Base-by-base conservation (phyloP, 2,329 filamentous ascomycete species). In the Cladosporium sp. region DNA sequence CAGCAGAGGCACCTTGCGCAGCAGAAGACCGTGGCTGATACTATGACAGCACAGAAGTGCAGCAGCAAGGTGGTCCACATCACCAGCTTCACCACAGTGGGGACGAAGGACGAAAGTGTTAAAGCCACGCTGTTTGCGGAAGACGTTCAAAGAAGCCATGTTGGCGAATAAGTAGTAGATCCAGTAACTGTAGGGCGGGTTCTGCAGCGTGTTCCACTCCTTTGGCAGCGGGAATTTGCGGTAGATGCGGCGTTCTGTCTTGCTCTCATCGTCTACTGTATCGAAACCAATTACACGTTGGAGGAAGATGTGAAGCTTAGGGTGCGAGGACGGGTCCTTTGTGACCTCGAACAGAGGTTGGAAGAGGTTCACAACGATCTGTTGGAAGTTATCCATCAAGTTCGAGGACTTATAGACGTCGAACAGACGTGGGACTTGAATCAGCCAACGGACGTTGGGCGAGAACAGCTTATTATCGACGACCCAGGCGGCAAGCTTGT, bases 121-220 rank as follows among this genome's bases (percentile, higher is more conserved):
- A 82, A 97, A 97, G 0, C 92, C 92, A 52, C 93, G 87, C 70
- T 88, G 87, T 70, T 91, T 93, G 43, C 94, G 86, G 88, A 90
- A 97, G 60, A 88, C 84, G 71, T 99, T 99, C 66, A 99, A 82
- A 9, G 92, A 96, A 0, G 88, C 84, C 74, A 97, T 91, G 73
- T 99, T 99, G 63, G 94, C 87, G 70, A 94, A 97, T 55, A 97
- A 82, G 70, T 96, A 96, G 76, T 99, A 99, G 70, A 97, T 89
- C 94, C 94, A 99, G 76, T 99, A 99, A 72, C 89, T 97, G 77
- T 99, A 99, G 0, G 94, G 94, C 14, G 94, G 94, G 70, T 99
- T 99, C 74, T 97, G 92, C 68, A 89, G 92, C 0, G 91, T 92
- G 64, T 87, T 84, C 94, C 94, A 99, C 56, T 86, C 86, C 62